phyloP scores from a whole-genome alignment of 2,329 filamentous ascomycete species.

The Aspergillus melleus region DNA sequence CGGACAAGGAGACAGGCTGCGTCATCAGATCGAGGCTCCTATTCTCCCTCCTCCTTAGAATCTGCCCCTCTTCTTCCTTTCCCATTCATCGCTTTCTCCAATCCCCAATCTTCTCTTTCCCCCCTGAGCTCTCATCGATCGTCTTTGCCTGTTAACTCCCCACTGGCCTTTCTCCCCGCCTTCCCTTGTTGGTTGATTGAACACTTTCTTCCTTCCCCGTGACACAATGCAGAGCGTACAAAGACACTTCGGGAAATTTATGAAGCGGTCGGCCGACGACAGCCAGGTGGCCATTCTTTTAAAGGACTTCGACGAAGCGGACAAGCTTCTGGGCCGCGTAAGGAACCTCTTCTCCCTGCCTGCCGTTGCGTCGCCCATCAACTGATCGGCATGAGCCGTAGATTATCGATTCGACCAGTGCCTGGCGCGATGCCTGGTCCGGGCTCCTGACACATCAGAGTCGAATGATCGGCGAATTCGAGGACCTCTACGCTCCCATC shows the following conservation, averaged over 20 bases:
- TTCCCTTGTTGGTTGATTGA: background rate
- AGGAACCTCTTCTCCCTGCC: constrained; percentile 12
- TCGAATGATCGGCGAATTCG: constrained; percentile 65
- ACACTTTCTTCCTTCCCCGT: constrained; percentile 1
- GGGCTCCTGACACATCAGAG: constrained; percentile 69
- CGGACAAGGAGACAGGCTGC: constrained; percentile 14
- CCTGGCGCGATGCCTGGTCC: constrained; percentile 78
- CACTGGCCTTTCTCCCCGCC: background rate
- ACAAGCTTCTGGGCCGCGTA: constrained; percentile 72
- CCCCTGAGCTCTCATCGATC: background rate
- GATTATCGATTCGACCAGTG: constrained; percentile 73
- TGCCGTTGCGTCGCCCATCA: background rate
- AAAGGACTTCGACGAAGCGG: constrained; percentile 77
- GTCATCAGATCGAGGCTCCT: constrained; percentile 18
- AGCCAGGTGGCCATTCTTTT: constrained; percentile 73
- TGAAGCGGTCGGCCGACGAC: constrained; percentile 71
- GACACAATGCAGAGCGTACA: constrained; percentile 56
- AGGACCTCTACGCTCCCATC: constrained; percentile 75
- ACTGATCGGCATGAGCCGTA: constrained; percentile 36
- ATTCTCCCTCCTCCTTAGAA: background rate
- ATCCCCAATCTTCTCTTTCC: background rate
- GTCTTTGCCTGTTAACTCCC: background rate
- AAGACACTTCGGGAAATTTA: constrained; percentile 71
- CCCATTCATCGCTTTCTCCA: background rate
- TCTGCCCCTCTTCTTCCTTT: background rate